Evolutionary conservation across 2,329 filamentous ascomycete species (phyloP).

Genomic region (Xylariaceae sp.): DNA sequence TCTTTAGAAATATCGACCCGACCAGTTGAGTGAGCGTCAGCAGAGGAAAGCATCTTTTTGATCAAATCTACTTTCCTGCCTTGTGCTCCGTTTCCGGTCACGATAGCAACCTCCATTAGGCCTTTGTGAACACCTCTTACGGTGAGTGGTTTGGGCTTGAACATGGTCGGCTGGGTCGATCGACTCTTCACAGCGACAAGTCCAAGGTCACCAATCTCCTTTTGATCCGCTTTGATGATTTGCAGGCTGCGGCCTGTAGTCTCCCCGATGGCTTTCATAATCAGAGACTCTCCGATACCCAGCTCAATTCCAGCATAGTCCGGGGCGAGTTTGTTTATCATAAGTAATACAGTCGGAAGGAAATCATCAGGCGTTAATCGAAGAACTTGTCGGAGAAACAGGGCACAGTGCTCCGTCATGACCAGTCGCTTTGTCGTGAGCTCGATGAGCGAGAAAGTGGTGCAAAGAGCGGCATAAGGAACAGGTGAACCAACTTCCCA

Average conservation of each 20-base stretch:
- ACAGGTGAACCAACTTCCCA: slow-evolving; percentile 88
- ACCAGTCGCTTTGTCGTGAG: slow-evolving; percentile 87
- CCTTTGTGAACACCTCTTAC: slow-evolving; percentile 83
- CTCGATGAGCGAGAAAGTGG: slow-evolving; percentile 90
- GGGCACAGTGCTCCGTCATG: slow-evolving; percentile 82
- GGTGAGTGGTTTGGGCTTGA: slow-evolving; percentile 90
- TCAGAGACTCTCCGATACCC: slow-evolving; percentile 95
- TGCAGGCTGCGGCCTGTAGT: slow-evolving; percentile 81
- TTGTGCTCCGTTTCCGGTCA: slow-evolving; percentile 82
- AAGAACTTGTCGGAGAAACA: slow-evolving; percentile 91
- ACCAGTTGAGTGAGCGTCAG: slow-evolving; percentile 67
- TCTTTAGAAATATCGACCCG: slow-evolving; percentile 89
- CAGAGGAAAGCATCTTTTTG: slow-evolving; percentile 91
- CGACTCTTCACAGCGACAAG: slow-evolving; percentile 93
- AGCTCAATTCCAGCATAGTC: slow-evolving; percentile 96
- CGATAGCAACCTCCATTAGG: slow-evolving; percentile 81
- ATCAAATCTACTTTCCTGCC: slow-evolving; percentile 88
- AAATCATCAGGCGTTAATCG: slow-evolving; percentile 84
- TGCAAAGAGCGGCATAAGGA: slow-evolving; percentile 90
- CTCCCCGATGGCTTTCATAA: slow-evolving; percentile 98
- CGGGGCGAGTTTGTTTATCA: slow-evolving; percentile 97
- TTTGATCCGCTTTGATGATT: slow-evolving; percentile 92
- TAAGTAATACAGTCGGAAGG: slow-evolving; percentile 81
- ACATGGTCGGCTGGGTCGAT: slow-evolving; percentile 95
- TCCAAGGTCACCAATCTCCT: slow-evolving; percentile 92